Evolutionary conservation across 2,329 filamentous ascomycete genomes (phyloP).

Genomic region (Fusarium albosuccineum): DNA sequence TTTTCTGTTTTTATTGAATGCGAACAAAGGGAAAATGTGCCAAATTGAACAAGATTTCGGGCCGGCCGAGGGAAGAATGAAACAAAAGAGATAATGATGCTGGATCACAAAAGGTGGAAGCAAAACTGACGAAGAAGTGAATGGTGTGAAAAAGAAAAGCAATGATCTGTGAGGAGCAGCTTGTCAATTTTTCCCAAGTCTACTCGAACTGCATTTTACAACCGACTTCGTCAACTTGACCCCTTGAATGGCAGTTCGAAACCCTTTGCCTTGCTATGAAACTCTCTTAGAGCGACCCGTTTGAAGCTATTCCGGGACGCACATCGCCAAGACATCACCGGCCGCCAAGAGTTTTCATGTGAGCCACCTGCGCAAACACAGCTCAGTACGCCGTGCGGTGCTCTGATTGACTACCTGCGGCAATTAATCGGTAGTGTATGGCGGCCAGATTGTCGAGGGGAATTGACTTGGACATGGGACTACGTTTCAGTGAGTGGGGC

Average conservation of each 20-base stretch:
- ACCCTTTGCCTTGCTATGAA: neutral
- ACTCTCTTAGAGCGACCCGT: neutral
- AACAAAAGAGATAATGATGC: neutral
- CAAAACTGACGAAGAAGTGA: neutral
- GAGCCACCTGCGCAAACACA: no score
- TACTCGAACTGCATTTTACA: neutral
- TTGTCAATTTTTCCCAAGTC: no score
- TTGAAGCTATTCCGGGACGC: conserved; percentile 2
- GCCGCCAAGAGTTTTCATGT: neutral
- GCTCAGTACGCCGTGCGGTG: no score
- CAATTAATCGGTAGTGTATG: no score
- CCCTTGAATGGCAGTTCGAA: neutral
- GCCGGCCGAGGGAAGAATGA: neutral
- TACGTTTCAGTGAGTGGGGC: no score
- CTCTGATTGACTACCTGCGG: no score
- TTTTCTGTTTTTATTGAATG: neutral
- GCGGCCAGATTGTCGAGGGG: no score
- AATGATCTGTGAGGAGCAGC: neutral
- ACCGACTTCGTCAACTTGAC: neutral
- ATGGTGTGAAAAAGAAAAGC: neutral
- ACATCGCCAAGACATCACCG: neutral
- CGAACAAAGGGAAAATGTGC: neutral
- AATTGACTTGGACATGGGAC: no score
- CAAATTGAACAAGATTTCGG: neutral
- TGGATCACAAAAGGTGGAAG: neutral